phyloP scores from a whole-genome alignment of 2,329 filamentous ascomycete genomes.

The Colletotrichum limetticola region DNA sequence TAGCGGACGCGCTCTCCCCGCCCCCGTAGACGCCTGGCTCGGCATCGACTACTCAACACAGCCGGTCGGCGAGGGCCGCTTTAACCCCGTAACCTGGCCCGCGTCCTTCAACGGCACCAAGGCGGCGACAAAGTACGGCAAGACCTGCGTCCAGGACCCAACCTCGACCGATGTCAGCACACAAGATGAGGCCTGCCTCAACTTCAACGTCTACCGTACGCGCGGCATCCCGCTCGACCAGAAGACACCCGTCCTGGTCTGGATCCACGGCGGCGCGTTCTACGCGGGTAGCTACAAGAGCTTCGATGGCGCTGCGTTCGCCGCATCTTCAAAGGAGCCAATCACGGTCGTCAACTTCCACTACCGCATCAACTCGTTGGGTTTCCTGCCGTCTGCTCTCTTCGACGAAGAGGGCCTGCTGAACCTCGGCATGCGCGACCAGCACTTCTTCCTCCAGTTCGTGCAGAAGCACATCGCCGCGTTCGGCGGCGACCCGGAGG shows the following conservation, averaged over 20 bases:
- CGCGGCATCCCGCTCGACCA: conserved; percentile 44
- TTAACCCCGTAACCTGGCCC: conserved; percentile 53
- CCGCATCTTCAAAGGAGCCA: conserved; percentile 52
- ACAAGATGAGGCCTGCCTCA: conserved; percentile 48
- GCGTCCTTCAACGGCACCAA: conserved; percentile 51
- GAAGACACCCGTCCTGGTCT: conserved; percentile 51
- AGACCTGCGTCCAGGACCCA: conserved; percentile 53
- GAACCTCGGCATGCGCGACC: conserved; percentile 71
- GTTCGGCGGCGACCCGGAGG: conserved; percentile 73
- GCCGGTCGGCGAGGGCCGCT: conserved; percentile 52
- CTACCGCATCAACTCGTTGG: conserved; percentile 72
- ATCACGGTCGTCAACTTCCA: conserved; percentile 73
- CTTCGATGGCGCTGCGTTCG: conserved; percentile 49
- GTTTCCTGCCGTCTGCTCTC: conserved; percentile 68
- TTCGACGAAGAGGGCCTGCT: conserved; percentile 63
- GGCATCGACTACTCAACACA: conserved; percentile 57
- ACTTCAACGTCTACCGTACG: conserved; percentile 53
- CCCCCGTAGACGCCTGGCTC: conserved; percentile 57
- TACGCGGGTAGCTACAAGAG: conserved; percentile 45
- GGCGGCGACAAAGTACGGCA: conserved; percentile 51
- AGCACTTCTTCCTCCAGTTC: conserved; percentile 70
- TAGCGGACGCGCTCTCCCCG: conserved; percentile 44
- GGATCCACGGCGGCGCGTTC: conserved; percentile 54
- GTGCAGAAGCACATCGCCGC: conserved; percentile 70
- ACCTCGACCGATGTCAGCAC: conserved; percentile 25